These are phyloP conservation scores for Populus hybrid DNA, from an alignment of 441 rosid species.

Conservation along the genomic window DNA sequence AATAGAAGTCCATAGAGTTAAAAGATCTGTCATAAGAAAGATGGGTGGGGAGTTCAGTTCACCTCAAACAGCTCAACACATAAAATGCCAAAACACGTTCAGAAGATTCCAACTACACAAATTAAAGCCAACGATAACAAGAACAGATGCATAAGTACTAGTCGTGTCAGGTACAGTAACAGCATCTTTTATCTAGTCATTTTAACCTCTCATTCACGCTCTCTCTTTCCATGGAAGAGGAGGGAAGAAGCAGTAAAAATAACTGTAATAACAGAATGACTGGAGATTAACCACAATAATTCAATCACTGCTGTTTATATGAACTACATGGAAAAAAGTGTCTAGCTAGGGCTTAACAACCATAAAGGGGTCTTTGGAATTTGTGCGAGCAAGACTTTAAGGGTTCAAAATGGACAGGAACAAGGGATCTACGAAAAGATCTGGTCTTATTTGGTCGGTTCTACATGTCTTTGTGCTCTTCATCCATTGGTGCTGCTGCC, in stretches of 20 bases:
- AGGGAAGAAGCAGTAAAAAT: conserved; percentile 15
- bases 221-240: conserved; percentile 1
- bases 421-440: conserved; percentile 34
- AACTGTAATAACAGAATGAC: conserved; percentile 37
- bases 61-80: conserved; percentile 12
- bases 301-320: neutral
- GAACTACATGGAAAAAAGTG: neutral
- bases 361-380: conserved; percentile 14
- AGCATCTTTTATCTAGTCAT: neutral
- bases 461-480: conserved; percentile 20
- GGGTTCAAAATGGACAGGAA: conserved; percentile 35
- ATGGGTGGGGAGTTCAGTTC: neutral
- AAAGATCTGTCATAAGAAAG: conserved; percentile 3
- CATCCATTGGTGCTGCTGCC: conserved; percentile 39
- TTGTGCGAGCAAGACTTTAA: conserved; percentile 26
- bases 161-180: conserved; percentile 27
- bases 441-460: conserved; percentile 43
- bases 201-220: neutral
- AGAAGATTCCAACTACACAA: conserved; percentile 24
- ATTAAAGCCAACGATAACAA: conserved; percentile 13
- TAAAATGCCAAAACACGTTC: conserved; percentile 17
- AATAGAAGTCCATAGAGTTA: neutral
- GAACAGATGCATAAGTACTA: conserved; percentile 15
- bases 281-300: neutral
- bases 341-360: conserved; percentile 9